A percentile compares a stretch with the other conserved stretches of the same genome.
These are phyloP conservation scores for Pestalotiopsis sp. DNA, from an alignment of 2,329 filamentous ascomycete species.

Conservation along the genomic window DNA sequence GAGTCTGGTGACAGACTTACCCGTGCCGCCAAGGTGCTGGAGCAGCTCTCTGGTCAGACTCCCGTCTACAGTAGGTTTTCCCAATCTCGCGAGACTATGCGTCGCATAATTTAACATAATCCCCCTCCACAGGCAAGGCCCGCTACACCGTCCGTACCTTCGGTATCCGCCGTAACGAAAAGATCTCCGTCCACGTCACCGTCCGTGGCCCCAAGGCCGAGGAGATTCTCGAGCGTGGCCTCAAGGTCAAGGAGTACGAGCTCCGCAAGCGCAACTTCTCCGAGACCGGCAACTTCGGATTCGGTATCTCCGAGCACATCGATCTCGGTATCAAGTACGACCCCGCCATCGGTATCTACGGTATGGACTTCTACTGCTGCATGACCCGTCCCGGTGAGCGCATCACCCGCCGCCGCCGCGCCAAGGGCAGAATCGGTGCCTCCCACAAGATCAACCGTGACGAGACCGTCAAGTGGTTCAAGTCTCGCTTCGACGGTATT, in stretches of 20 bases:
- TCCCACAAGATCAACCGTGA: conserved; percentile 90
- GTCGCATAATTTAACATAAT: neutral
- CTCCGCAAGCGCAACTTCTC: conserved; percentile 99
- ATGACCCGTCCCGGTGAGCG: conserved; percentile 99
- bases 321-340: conserved; percentile 99
- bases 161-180: conserved; percentile 99
- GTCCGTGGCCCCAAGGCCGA: conserved; percentile 98
- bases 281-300: conserved; percentile 99
- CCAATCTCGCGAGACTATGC: neutral
- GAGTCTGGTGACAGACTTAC: conserved; percentile 99
- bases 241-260: conserved; percentile 99
- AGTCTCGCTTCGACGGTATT: conserved; percentile 92
- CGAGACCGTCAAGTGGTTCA: conserved; percentile 98
- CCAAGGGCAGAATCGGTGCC: conserved; percentile 82
- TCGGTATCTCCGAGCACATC: conserved; percentile 99
- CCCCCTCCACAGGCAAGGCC: conserved; percentile 76
- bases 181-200: conserved; percentile 99
- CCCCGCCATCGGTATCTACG: conserved; percentile 97
- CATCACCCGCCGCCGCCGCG: conserved; percentile 91
- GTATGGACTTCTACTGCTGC: conserved; percentile 99
- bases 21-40: conserved; percentile 98
- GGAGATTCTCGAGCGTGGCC: conserved; percentile 99
- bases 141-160: conserved; percentile 99
- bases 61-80: conserved; percentile 89
- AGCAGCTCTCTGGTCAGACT: conserved; percentile 99